phyloP scores from a whole-genome alignment of 2,329 filamentous ascomycete species.

The Calcarisporium arbuscula region DNA sequence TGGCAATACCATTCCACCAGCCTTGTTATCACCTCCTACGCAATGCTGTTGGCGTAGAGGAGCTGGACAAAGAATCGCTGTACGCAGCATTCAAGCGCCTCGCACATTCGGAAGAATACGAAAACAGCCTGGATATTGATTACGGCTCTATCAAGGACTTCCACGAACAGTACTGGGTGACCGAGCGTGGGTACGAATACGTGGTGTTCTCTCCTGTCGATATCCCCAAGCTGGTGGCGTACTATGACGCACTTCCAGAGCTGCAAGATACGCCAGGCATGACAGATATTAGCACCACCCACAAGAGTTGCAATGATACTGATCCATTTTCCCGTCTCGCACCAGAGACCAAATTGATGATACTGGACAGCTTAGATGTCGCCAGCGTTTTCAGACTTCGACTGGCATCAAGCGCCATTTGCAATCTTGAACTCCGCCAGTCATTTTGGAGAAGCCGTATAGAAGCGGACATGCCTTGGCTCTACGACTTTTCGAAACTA shows the following conservation, averaged over 20 bases:
- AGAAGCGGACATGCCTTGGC: not conserved
- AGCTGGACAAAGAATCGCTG: not conserved
- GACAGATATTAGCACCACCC: not conserved
- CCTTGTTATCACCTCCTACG: not conserved
- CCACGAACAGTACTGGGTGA: slow-evolving; percentile 2
- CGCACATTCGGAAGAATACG: not conserved
- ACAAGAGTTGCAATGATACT: not conserved
- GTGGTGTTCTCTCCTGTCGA: slow-evolving; percentile 1
- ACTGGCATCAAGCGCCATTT: not conserved
- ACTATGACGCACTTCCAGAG: not conserved
- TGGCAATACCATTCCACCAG: slow-evolving; percentile 2
- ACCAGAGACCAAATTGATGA: not conserved
- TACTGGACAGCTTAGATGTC: not conserved
- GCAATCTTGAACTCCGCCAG: not conserved
- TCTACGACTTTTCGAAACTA: not conserved
- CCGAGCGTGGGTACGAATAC: not conserved
- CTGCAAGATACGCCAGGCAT: no score
- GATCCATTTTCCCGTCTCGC: slow-evolving; percentile 1
- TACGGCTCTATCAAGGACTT: not conserved
- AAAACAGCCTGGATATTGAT: slow-evolving; percentile 1
- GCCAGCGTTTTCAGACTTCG: not conserved
- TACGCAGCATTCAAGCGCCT: slow-evolving; percentile 1
- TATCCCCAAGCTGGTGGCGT: not conserved
- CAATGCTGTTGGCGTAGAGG: not conserved
- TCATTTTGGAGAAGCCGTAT: slow-evolving; percentile 1